phyloP scores from a whole-genome alignment of 108 stramenopile genomes.

The Cyclostephanos tholiformis region DNA sequence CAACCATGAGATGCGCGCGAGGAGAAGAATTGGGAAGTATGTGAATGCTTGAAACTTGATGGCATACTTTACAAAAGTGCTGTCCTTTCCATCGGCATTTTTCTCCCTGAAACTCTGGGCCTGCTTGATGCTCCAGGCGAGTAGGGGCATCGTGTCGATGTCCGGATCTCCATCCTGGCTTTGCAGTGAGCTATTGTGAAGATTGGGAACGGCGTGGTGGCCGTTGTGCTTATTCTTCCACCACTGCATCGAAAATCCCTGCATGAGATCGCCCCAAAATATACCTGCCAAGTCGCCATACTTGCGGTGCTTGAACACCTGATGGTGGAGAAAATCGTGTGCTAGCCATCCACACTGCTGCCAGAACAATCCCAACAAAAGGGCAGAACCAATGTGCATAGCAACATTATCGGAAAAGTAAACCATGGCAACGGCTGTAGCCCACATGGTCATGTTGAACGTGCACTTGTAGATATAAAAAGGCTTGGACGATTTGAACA shows the following conservation, averaged over 20 bases:
- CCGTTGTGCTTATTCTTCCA: slow-evolving; percentile 99
- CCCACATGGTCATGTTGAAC: slow-evolving; percentile 87
- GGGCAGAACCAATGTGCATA: slow-evolving; percentile 86
- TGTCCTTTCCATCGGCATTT: slow-evolving; percentile 73
- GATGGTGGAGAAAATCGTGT: slow-evolving; percentile 98
- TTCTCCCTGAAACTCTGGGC: slow-evolving; percentile 87
- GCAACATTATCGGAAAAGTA: slow-evolving; percentile 63
- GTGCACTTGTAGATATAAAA: slow-evolving; percentile 96
- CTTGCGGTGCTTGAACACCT: slow-evolving; percentile 93
- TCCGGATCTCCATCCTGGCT: slow-evolving; percentile 93
- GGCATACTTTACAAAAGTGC: slow-evolving; percentile 76
- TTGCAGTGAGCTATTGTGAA: slow-evolving; percentile 82
- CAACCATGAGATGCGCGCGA: slow-evolving; percentile 96
- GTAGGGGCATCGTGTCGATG: slow-evolving; percentile 98
- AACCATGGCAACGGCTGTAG: slow-evolving; percentile 75
- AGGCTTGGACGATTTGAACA: slow-evolving; percentile 89
- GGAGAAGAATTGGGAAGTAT: slow-evolving; percentile 96
- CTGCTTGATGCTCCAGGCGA: slow-evolving; percentile 97
- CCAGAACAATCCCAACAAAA: slow-evolving; percentile 95
- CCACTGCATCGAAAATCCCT: slow-evolving; percentile 93
- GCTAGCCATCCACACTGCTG: slow-evolving; percentile 99
- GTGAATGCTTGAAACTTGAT: slow-evolving; percentile 88
- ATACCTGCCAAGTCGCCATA: slow-evolving; percentile 92
- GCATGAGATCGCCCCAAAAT: slow-evolving; percentile 96
- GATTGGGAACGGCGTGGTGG: slow-evolving; percentile 98